phyloP scores from a whole-genome alignment of 2,329 filamentous ascomycete genomes.

The Parastagonospora avenae region DNA sequence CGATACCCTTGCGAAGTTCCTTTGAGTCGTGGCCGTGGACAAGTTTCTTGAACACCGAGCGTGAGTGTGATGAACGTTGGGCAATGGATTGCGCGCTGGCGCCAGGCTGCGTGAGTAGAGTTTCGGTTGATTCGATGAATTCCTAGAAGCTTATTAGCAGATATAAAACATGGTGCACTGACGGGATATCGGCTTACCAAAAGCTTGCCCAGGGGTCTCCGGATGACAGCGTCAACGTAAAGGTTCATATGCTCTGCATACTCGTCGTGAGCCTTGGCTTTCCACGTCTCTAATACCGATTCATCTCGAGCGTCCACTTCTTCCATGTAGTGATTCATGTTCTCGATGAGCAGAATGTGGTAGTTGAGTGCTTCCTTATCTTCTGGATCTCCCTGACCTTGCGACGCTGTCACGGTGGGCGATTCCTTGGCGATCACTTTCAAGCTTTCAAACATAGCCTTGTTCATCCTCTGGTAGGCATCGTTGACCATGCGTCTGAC shows the following conservation, averaged over 20 bases:
- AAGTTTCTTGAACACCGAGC: constrained; percentile 83
- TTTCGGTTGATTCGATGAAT: constrained; percentile 87
- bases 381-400: constrained; percentile 67
- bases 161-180: not conserved
- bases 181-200: constrained; percentile 54
- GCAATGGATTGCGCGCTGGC: constrained; percentile 67
- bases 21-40: constrained; percentile 79
- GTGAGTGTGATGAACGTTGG: constrained; percentile 80
- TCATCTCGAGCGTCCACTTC: constrained; percentile 79
- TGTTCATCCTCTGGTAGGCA: constrained; percentile 86
- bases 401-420: constrained; percentile 59
- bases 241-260: constrained; percentile 84
- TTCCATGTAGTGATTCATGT: constrained; percentile 97
- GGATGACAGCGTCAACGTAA: constrained; percentile 87
- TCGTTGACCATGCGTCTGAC: constrained; percentile 81
- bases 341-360: constrained; percentile 95
- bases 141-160: constrained; percentile 56
- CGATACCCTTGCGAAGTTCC: constrained; percentile 88
- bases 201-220: constrained; percentile 85
- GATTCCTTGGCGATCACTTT: constrained; percentile 86
- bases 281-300: constrained; percentile 81
- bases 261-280: constrained; percentile 75
- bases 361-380: constrained; percentile 98
- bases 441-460: constrained; percentile 95
- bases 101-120: constrained; percentile 62